These are phyloP conservation scores for Penicillium samsonianum DNA, from an alignment of 495 filamentous ascomycete species.

Conservation along the genomic window DNA sequence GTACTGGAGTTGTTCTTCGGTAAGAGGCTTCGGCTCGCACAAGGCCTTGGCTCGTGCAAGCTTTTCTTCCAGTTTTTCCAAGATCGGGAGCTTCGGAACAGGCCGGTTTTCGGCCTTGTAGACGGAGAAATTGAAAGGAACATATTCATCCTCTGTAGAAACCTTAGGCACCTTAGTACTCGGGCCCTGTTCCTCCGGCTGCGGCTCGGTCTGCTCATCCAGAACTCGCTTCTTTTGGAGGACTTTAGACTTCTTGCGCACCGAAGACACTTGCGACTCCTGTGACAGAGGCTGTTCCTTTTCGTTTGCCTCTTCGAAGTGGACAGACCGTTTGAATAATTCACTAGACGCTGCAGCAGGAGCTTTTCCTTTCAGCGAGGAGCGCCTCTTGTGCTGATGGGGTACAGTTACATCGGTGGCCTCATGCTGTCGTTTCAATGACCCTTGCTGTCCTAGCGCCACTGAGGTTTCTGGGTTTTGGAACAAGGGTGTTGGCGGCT, in stretches of 20 bases:
- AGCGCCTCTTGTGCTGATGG: constrained; percentile 4
- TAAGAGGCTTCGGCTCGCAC: constrained; percentile 26
- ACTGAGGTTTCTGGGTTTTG: background rate
- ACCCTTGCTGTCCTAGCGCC: background rate
- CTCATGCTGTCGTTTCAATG: background rate
- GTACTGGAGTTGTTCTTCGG: constrained; percentile 22
- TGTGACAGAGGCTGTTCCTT: background rate
- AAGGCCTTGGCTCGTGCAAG: constrained; percentile 25
- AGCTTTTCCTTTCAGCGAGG: constrained; percentile 3
- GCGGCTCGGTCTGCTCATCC: constrained; percentile 21
- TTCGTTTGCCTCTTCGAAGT: background rate
- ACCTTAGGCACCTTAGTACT: constrained; percentile 30
- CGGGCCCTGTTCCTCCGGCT: constrained; percentile 18
- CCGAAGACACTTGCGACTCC: background rate
- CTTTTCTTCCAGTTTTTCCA: constrained; percentile 28
- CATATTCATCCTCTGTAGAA: constrained; percentile 15
- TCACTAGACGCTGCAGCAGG: background rate
- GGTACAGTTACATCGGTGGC: background rate
- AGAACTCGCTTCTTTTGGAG: constrained; percentile 23
- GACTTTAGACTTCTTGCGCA: background rate
- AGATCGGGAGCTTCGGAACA: constrained; percentile 42
- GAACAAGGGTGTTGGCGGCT: constrained; percentile 8
- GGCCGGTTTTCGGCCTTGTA: constrained; percentile 37
- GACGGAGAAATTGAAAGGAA: constrained; percentile 32
- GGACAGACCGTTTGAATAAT: constrained; percentile 6